phyloP scores from a whole-genome alignment of 805 yeast species.

The Teunomyces barrocoloradensis region DNA sequence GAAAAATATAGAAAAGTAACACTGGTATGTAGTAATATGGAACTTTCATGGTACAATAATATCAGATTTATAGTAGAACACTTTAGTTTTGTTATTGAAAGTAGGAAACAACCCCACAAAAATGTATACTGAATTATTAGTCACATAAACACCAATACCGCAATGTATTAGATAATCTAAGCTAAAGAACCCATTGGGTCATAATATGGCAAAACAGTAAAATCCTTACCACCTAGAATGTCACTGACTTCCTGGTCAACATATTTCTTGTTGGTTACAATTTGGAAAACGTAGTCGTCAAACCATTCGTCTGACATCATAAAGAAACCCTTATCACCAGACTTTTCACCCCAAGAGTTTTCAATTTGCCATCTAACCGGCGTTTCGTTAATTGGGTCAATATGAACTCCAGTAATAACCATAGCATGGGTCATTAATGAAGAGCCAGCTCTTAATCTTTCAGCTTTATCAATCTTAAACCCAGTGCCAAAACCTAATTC shows the following conservation, averaged over 20 bases:
- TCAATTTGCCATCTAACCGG: conserved; percentile 46
- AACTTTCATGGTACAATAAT: too few species aligned
- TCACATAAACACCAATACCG: neutral
- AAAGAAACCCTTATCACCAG: conserved; percentile 40
- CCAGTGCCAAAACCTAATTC: conserved; percentile 51
- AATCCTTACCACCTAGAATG: conserved; percentile 33
- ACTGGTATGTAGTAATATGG: too few species aligned
- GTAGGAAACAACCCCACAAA: too few species aligned
- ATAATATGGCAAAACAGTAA: conserved; percentile 34
- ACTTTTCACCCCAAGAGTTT: conserved; percentile 43
- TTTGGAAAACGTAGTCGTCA: conserved; percentile 41
- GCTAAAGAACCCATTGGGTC: conserved; percentile 48
- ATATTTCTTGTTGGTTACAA: conserved; percentile 37
- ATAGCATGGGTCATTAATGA: conserved; percentile 92
- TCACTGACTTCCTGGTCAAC: conserved; percentile 36
- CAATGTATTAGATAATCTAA: conserved; percentile 8
- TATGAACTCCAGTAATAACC: conserved; percentile 79
- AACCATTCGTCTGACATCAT: conserved; percentile 46
- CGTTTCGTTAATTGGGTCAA: conserved; percentile 47
- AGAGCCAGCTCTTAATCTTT: conserved; percentile 66
- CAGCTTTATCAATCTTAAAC: conserved; percentile 56
- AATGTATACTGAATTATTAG: too few species aligned
- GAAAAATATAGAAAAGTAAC: too few species aligned
- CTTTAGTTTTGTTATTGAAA: too few species aligned
- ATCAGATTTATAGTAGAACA: too few species aligned